phyloP scores from a whole-genome alignment of 495 filamentous ascomycete species.

The Amniculicola lignicola region DNA sequence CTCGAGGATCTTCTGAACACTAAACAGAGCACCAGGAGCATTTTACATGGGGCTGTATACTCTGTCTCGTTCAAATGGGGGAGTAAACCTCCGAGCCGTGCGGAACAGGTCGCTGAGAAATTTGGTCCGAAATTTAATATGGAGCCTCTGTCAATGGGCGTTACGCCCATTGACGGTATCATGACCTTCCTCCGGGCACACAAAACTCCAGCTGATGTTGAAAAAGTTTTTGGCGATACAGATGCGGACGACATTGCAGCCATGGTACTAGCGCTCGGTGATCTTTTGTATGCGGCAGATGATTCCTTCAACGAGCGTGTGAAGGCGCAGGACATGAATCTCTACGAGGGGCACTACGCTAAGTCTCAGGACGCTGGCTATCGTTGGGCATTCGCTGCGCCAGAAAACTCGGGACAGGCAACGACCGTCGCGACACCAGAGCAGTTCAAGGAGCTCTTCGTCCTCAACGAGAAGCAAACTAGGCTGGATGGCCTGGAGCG shows the following conservation, averaged over 20 bases:
- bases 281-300: slow-evolving; percentile 5
- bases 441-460: not conserved
- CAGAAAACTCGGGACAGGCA: not conserved
- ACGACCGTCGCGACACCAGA: not conserved
- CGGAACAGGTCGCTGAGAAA: not conserved
- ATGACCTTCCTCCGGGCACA: slow-evolving; percentile 8
- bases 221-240: not conserved
- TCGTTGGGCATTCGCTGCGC: not conserved
- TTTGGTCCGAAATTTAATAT: not conserved
- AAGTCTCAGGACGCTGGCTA: not conserved
- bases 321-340: not conserved
- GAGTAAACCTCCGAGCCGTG: not conserved
- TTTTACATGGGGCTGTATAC: not conserved
- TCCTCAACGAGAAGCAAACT: not conserved
- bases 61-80: not conserved
- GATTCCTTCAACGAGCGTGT: slow-evolving; percentile 1
- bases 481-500: not conserved
- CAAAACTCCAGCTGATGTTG: not conserved
- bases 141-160: slow-evolving; percentile 6
- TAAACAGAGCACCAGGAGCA: not conserved
- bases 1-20: not conserved
- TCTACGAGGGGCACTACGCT: too few relatives aligned
- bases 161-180: not conserved
- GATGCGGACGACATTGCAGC: not conserved
- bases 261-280: slow-evolving; percentile 2